These are phyloP conservation scores for Mycena floridula DNA, from an alignment of 768 basidiomycete genomes.

Conservation along the genomic window DNA sequence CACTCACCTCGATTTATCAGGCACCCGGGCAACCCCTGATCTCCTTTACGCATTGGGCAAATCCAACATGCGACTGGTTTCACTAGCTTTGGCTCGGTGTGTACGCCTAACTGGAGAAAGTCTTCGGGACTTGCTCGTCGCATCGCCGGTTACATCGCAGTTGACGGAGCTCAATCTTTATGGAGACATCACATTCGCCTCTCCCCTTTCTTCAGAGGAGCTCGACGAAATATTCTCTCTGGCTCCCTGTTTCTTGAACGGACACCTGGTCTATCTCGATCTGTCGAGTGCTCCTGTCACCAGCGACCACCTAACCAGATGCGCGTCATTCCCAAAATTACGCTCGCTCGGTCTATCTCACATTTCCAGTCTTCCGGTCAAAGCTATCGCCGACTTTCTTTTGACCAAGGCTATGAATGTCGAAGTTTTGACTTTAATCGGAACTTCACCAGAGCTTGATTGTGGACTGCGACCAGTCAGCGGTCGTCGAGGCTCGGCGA, in stretches of 20 bases:
- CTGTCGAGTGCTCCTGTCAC: slow-evolving; percentile 80
- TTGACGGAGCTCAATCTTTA: slow-evolving; percentile 82
- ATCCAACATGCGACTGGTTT: slow-evolving; percentile 66
- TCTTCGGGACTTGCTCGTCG: slow-evolving; percentile 65
- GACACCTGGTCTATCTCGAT: slow-evolving; percentile 81
- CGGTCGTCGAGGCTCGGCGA: slow-evolving; percentile 34
- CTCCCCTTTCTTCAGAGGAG: slow-evolving; percentile 62
- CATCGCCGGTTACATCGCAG: slow-evolving; percentile 54
- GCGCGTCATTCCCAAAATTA: slow-evolving; percentile 63
- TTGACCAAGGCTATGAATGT: slow-evolving; percentile 61
- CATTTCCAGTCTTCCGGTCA: slow-evolving; percentile 65
- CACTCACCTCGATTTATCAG: slow-evolving; percentile 87
- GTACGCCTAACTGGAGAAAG: slow-evolving; percentile 76
- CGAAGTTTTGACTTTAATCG: slow-evolving; percentile 79
- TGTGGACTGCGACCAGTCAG: slow-evolving; percentile 35
- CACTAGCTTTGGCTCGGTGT: slow-evolving; percentile 83
- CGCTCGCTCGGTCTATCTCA: slow-evolving; percentile 89
- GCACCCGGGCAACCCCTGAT: slow-evolving; percentile 75
- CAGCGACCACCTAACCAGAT: slow-evolving; percentile 42
- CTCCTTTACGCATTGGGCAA: slow-evolving; percentile 62
- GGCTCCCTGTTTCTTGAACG: slow-evolving; percentile 77
- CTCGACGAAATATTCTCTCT: slow-evolving; percentile 57
- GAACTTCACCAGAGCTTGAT: slow-evolving; percentile 72
- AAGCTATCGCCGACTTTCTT: slow-evolving; percentile 64
- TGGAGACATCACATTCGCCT: slow-evolving; percentile 80